Evolutionary conservation across 1,139 yeast genomes (phyloP).

Genomic region (Yamadazyma taylorii): DNA sequence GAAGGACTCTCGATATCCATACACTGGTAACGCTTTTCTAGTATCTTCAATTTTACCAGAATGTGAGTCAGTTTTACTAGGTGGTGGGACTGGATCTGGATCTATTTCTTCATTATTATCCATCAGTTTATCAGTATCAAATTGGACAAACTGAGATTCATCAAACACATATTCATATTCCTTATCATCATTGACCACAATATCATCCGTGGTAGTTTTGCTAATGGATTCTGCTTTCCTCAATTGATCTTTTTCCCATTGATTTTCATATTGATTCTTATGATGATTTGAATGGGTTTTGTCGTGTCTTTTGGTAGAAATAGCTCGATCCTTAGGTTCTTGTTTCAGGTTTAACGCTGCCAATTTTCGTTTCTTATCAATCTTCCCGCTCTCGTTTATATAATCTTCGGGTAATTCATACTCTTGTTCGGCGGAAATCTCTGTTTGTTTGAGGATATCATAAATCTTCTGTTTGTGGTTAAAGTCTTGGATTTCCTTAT

Average conservation of each 20-base stretch:
- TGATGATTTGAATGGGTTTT: no score
- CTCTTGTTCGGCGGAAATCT: conserved; percentile 29
- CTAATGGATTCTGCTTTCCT: conserved; percentile 43
- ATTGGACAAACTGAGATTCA: conserved; percentile 69
- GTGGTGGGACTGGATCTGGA: conserved; percentile 7
- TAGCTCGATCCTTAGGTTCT: no score
- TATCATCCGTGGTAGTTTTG: conserved; percentile 42
- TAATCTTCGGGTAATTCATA: conserved; percentile 62
- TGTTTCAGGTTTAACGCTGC: conserved; percentile 32
- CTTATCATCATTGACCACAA: conserved; percentile 43
- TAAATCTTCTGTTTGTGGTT: conserved; percentile 48
- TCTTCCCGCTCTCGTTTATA: conserved; percentile 48
- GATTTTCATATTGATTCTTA: conserved; percentile 31
- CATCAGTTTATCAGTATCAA: conserved; percentile 49
- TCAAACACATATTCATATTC: conserved; percentile 85
- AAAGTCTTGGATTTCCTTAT: conserved; percentile 52
- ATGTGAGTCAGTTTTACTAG: conserved; percentile 14
- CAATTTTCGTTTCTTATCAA: conserved; percentile 52
- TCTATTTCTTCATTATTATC: conserved; percentile 23
- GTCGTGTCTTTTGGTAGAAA: no score
- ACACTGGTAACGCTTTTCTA: conserved; percentile 77
- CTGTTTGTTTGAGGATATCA: conserved; percentile 35
- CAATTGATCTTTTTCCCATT: conserved; percentile 68
- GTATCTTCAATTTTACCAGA: conserved; percentile 33
- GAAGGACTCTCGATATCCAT: conserved; percentile 57